phyloP scores from a whole-genome alignment of 179 eudicot species.

The Nepenthes alata region DNA sequence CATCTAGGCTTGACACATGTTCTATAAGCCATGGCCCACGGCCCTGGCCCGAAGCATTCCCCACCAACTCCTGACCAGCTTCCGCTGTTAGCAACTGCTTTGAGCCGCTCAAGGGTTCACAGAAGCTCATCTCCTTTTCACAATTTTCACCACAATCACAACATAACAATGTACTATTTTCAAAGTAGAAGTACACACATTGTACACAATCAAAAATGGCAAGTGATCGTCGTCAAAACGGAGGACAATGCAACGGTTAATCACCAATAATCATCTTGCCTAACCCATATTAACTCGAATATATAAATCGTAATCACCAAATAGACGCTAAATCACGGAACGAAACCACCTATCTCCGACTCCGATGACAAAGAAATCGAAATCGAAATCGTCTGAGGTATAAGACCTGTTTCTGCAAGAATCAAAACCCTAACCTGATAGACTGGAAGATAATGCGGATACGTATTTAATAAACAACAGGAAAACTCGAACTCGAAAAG shows the following conservation, averaged over 20 bases:
- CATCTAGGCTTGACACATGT: constrained; percentile 12
- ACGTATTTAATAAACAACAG: no score
- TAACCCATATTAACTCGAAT: background rate
- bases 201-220: background rate
- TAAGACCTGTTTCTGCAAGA: background rate
- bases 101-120: background rate
- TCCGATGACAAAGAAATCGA: background rate
- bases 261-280: background rate
- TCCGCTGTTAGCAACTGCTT: background rate
- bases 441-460: background rate
- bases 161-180: background rate
- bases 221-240: background rate
- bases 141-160: background rate
- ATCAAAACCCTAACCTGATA: background rate
- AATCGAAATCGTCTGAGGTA: background rate
- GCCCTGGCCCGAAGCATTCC: background rate
- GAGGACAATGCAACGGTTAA: background rate
- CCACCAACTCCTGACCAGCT: background rate
- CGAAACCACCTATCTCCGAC: background rate
- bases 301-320: background rate
- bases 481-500: no score
- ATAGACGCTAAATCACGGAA: background rate
- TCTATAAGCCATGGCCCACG: background rate
- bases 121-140: background rate
- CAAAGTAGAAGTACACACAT: background rate